Percentiles rank a stretch among this genome's conserved stretches.
Conservation (phyloP, 768 basidiomycete species). For the Macrolepiota dolichaula region DNA sequence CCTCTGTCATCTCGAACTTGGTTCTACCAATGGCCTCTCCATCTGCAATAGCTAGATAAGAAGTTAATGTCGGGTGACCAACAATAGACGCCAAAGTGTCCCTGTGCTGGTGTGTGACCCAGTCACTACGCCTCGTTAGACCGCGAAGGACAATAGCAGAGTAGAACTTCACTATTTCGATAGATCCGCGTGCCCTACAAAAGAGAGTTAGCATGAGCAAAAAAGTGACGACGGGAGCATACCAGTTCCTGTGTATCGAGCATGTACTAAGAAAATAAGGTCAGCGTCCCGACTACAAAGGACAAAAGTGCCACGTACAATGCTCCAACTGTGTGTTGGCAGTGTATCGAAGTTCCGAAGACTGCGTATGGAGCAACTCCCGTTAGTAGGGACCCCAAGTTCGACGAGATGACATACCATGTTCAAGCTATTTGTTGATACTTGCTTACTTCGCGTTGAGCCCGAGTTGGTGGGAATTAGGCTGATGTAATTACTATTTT, state of each 20-base stretch:
- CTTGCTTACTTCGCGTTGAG: constrained; percentile 23
- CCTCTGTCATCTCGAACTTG: constrained; percentile 96
- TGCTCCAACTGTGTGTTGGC: constrained; percentile 96
- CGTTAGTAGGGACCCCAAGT: not conserved
- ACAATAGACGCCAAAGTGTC: constrained; percentile 93
- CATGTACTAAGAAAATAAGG: constrained; percentile 64
- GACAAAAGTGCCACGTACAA: constrained; percentile 47
- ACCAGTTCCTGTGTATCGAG: constrained; percentile 96
- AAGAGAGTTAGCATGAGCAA: constrained; percentile 11
- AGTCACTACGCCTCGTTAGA: constrained; percentile 60
- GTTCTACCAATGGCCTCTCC: constrained; percentile 87
- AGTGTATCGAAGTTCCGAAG: constrained; percentile 91
- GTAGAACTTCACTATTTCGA: constrained; percentile 79
- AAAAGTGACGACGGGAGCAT: constrained; percentile 22
- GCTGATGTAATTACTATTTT: not conserved
- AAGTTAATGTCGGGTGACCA: constrained; percentile 82
- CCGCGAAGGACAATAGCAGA: not conserved
- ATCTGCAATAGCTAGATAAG: constrained; percentile 90
- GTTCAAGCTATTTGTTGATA: constrained; percentile 29
- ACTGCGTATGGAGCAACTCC: constrained; percentile 39
- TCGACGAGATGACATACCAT: constrained; percentile 38
- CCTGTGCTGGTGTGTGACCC: constrained; percentile 96
- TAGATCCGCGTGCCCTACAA: constrained; percentile 87
- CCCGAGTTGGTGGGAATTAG: not conserved
- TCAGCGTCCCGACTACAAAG: not conserved